Evolutionary conservation across 306 rosid species (phyloP).

Genomic region (Herpetospermum pedunculosum): DNA sequence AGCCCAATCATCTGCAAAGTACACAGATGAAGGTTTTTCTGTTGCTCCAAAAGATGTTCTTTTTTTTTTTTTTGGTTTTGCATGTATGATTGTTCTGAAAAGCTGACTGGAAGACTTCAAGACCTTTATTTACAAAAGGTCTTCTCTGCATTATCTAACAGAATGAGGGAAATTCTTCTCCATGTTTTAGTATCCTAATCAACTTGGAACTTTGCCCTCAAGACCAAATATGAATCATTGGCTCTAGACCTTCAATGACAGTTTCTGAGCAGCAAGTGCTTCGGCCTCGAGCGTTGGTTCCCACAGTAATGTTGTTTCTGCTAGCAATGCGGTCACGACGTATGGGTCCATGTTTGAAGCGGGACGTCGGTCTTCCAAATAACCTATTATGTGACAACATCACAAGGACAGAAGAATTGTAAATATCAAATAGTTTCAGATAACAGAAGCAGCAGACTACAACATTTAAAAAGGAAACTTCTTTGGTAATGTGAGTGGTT

Average conservation of each 20-base stretch:
- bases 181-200: not conserved
- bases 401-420: not conserved
- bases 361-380: conserved; percentile 98
- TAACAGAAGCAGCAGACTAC: not conserved
- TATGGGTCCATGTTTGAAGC: conserved; percentile 99
- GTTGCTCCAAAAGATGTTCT: conserved; percentile 5
- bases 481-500: not conserved
- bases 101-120: conserved; percentile 19
- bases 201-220: not conserved
- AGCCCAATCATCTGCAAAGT: not conserved
- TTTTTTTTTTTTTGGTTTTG: not conserved
- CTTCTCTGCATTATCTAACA: conserved; percentile 34
- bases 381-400: conserved; percentile 40
- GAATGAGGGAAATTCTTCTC: conserved; percentile 18
- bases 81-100: not conserved
- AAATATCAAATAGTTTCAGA: not conserved
- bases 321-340: conserved; percentile 63
- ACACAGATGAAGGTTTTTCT: not conserved
- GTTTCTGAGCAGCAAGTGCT: conserved; percentile 94
- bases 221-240: not conserved
- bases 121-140: conserved; percentile 35
- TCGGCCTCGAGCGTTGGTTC: conserved; percentile 94
- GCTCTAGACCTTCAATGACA: conserved; percentile 58
- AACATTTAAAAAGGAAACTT: not conserved
- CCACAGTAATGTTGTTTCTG: conserved; percentile 80